These are phyloP conservation scores for Ochetophila trinervis DNA, from an alignment of 306 rosid genomes.

Conservation along the genomic window DNA sequence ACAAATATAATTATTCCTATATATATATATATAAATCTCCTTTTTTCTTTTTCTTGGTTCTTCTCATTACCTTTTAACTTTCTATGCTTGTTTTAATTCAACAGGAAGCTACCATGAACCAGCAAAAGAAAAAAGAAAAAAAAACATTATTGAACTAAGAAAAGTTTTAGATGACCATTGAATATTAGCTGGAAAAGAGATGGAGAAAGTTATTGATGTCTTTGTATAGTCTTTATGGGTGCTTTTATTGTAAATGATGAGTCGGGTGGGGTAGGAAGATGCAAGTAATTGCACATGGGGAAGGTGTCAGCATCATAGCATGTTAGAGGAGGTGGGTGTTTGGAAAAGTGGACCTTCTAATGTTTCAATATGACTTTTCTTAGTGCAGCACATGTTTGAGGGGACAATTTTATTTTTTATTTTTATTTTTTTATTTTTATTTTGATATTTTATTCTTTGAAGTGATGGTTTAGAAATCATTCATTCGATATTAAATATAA, in stretches of 20 bases:
- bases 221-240: not conserved
- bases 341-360: constrained; percentile 11
- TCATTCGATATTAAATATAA: not conserved
- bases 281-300: constrained; percentile 29
- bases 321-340: constrained; percentile 21
- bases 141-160: not conserved
- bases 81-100: constrained; percentile 23
- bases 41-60: not conserved
- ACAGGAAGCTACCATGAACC: not conserved
- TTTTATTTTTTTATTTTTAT: not conserved
- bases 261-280: constrained; percentile 11
- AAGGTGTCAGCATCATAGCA: constrained; percentile 23
- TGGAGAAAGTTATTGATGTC: constrained; percentile 1
- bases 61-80: not conserved
- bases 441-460: not conserved
- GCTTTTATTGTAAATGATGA: not conserved
- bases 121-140: not conserved
- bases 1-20: constrained; percentile 17
- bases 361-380: constrained; percentile 17
- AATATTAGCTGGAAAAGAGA: constrained; percentile 17
- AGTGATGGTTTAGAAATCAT: constrained; percentile 24
- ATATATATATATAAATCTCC: constrained; percentile 9
- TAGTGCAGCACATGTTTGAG: constrained; percentile 41
- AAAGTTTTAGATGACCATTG: constrained; percentile 2
- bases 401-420: constrained; percentile 3